These are phyloP conservation scores for Ustilago loliicola DNA, from an alignment of 1,284 basidiomycete species.

Conservation along the genomic window DNA sequence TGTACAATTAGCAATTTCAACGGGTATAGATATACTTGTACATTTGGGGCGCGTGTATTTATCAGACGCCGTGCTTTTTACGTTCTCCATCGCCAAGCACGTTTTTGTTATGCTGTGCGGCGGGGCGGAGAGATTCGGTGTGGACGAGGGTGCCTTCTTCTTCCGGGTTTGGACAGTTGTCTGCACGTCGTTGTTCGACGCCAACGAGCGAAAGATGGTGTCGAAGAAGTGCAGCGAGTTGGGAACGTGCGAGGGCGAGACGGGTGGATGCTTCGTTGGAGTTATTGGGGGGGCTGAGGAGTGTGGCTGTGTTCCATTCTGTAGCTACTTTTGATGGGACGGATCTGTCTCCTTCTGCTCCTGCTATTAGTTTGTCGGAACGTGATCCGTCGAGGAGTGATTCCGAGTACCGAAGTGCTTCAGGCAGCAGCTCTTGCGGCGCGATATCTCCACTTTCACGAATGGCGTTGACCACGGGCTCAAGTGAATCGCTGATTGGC, in stretches of 20 bases:
- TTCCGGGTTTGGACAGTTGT: conserved; percentile 21
- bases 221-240: conserved; percentile 35
- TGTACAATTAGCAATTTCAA: not conserved
- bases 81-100: conserved; percentile 36
- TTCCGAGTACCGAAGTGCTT: conserved; percentile 14
- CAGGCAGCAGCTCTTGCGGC: conserved; percentile 31
- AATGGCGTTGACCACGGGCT: conserved; percentile 32
- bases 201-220: conserved; percentile 34
- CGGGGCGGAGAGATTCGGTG: conserved; percentile 29
- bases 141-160: conserved; percentile 29
- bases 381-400: not conserved
- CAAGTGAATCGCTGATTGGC: conserved; percentile 43
- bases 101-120: conserved; percentile 24
- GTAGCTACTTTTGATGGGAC: conserved; percentile 33
- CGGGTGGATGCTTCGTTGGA: not conserved
- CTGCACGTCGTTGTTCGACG: conserved; percentile 22
- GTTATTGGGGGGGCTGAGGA: conserved; percentile 9
- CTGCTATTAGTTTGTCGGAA: not conserved
- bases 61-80: conserved; percentile 37
- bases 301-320: conserved; percentile 26
- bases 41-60: not conserved
- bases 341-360: conserved; percentile 4
- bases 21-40: conserved; percentile 8
- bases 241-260: conserved; percentile 32
- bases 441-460: conserved; percentile 13